Evolutionary conservation across 805 yeast genomes (phyloP), one percentile per base, ranked within the genome.

Genomic region (Wilhelminamyces savonicus): DNA sequence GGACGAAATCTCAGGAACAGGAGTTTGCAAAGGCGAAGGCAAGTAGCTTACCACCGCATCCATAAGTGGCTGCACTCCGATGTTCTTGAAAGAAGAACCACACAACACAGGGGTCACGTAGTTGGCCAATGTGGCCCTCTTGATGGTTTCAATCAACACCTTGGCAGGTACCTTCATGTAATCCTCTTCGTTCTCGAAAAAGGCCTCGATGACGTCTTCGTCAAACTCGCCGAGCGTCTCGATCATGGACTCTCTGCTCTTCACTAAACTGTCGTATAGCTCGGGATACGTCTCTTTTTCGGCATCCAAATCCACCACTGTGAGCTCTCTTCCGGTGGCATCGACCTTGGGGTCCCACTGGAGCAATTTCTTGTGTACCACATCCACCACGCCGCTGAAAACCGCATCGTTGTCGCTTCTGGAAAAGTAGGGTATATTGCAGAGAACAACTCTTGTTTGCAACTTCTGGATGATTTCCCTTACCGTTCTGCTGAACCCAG

Each of bases 41-140:
- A 92, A 59, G 44, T 72, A 92, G 31, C 73, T 71, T 2, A 76
- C 71, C 9, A 88, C 71, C 0, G 94, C 88, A 54, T 90, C 97
- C 56, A 92, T 57, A 28, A 92, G 60, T 1, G 97, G 96, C 51
- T 92, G 97, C 3, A 92, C 95, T 16, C 98, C 98, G 26, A 90
- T 82, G 52, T 90, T 90, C 41, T 69, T 73, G 57, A 90, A 92
- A 31, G 95, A 82, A 2, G 97, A 83, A 9, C 98, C 98, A 55
- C 97, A 87, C 21, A 88, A 57, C 0, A 92, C 83, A 0, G 98
- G 97, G 0, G 80, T 71, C 1, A 84, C 66, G 22, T 59, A 54
- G 27, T 71, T 69, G 1, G 53, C 51, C 5, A 85, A 39, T 0
- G 95, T 83, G 3, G 82, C 76, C 15, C 57, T 60, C 29, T 83